Evolutionary conservation across 2,329 filamentous ascomycete genomes (phyloP).

Genomic region (Fusarium sp.): DNA sequence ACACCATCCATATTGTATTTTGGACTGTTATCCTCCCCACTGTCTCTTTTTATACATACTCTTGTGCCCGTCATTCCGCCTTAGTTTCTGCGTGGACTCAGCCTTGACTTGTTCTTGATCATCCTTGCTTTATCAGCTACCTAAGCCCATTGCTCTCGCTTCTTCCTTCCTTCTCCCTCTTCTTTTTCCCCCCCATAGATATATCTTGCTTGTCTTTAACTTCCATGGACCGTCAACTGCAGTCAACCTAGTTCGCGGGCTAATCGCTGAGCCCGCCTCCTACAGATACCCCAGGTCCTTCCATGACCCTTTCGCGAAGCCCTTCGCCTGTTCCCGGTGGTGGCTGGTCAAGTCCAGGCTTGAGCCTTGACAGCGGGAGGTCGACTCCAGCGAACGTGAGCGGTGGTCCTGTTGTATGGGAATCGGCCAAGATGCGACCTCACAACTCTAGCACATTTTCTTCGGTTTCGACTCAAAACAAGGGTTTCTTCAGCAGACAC

Average conservation of each 20-base stretch:
- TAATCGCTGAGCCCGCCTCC: conserved; percentile 40
- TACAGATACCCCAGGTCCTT: conserved; percentile 62
- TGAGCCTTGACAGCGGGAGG: conserved; percentile 76
- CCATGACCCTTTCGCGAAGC: conserved; percentile 88
- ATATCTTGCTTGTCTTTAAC: conserved; percentile 5
- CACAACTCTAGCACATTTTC: conserved; percentile 78
- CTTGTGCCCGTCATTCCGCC: neutral
- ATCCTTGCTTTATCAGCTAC: conserved; percentile 5
- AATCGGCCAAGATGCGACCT: conserved; percentile 80
- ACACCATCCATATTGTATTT: conserved; percentile 1
- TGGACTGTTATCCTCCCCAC: conserved; percentile 7
- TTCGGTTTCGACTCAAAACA: conserved; percentile 81
- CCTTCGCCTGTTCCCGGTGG: conserved; percentile 85
- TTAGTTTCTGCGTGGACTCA: conserved; percentile 2
- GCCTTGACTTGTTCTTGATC: neutral
- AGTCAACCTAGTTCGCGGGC: conserved; percentile 31
- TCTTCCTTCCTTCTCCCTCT: neutral
- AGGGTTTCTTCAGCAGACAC: conserved; percentile 87
- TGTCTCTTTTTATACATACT: conserved; percentile 16
- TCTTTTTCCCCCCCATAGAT: neutral
- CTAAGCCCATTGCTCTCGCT: neutral
- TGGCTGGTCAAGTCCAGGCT: conserved; percentile 87
- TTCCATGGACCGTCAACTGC: conserved; percentile 17
- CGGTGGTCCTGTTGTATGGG: conserved; percentile 77
- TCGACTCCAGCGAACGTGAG: conserved; percentile 70